These are phyloP conservation scores for Wickerhamiella spandovensis DNA, from an alignment of 805 yeast genomes.

Conservation along the genomic window DNA sequence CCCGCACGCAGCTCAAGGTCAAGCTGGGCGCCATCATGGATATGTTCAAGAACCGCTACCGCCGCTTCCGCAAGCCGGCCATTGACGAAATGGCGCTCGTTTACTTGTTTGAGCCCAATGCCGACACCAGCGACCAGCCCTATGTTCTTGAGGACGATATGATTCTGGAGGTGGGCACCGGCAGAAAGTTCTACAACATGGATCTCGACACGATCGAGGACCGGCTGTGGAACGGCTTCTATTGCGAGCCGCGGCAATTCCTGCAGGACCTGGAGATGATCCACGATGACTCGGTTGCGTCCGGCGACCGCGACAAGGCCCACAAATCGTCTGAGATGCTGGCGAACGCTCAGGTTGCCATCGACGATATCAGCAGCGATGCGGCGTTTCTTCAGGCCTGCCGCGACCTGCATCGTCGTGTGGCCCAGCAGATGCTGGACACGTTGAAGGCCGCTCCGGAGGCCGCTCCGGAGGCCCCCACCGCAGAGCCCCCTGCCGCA, in stretches of 20 bases:
- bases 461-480: slow-evolving; percentile 6
- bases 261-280: slow-evolving; percentile 75
- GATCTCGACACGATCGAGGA: slow-evolving; percentile 91
- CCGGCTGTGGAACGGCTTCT: slow-evolving; percentile 91
- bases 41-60: slow-evolving; percentile 70
- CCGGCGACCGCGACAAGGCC: slow-evolving; percentile 73
- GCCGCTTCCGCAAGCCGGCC: slow-evolving; percentile 79
- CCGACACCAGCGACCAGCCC: slow-evolving; percentile 25
- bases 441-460: slow-evolving; percentile 11
- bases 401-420: slow-evolving; percentile 35
- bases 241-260: slow-evolving; percentile 85
- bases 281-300: slow-evolving; percentile 56
- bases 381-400: slow-evolving; percentile 68
- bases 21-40: slow-evolving; percentile 84
- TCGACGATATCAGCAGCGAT: slow-evolving; percentile 61
- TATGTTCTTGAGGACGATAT: slow-evolving; percentile 39
- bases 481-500: not conserved
- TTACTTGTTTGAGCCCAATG: slow-evolving; percentile 55
- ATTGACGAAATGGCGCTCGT: slow-evolving; percentile 63
- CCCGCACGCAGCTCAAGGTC: slow-evolving; percentile 74
- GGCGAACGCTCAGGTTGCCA: slow-evolving; percentile 90
- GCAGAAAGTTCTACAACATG: slow-evolving; percentile 66
- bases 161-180: slow-evolving; percentile 72
- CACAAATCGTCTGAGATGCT: slow-evolving; percentile 83
- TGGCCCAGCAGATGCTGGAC: slow-evolving; percentile 15